A percentile compares a stretch with the other conserved stretches of the same genome.
phyloP scores from a whole-genome alignment of 345 rosid species.

The Carallia brachiata region DNA sequence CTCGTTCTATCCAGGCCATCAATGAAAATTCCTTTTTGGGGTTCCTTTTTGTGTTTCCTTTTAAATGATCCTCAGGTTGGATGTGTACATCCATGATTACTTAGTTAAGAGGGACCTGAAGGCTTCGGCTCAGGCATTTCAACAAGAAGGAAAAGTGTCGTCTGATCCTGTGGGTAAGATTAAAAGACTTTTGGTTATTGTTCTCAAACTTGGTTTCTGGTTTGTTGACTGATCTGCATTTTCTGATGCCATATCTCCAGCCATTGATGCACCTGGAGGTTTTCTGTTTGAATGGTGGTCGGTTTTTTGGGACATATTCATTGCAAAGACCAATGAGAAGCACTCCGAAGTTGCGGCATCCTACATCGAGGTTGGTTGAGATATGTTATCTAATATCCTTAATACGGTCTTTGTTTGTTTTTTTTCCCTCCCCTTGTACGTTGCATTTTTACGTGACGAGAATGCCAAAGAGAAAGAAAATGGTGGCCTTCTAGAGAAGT shows the following conservation, averaged over 20 bases:
- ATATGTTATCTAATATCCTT: slow-evolving; percentile 2
- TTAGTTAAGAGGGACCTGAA: slow-evolving; percentile 90
- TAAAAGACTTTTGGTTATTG: background rate
- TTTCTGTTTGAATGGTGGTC: slow-evolving; percentile 99
- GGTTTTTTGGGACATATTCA: slow-evolving; percentile 98
- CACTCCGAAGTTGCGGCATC: slow-evolving; percentile 99
- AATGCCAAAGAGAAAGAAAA: slow-evolving; percentile 3
- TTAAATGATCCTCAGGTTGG: slow-evolving; percentile 57
- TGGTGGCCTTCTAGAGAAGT: background rate
- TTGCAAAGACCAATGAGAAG: slow-evolving; percentile 97
- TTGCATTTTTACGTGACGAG: background rate
- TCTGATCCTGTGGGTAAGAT: slow-evolving; percentile 94
- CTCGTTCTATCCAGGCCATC: background rate
- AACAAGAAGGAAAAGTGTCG: slow-evolving; percentile 94
- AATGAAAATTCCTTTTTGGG: slow-evolving; percentile 3
- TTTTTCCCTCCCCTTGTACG: background rate
- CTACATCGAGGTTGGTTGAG: slow-evolving; percentile 72
- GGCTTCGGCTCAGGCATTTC: slow-evolving; percentile 98
- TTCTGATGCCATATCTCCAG: slow-evolving; percentile 42
- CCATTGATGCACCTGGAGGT: slow-evolving; percentile 98
- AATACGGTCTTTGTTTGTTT: background rate
- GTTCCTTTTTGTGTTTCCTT: background rate
- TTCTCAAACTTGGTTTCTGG: background rate
- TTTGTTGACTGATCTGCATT: slow-evolving; percentile 7
- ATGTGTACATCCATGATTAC: slow-evolving; percentile 96